Evolutionary conservation across 2,329 filamentous ascomycete genomes (phyloP), one percentile per base, ranked within the genome.

Genomic region (Colletotrichum falcatum): DNA sequence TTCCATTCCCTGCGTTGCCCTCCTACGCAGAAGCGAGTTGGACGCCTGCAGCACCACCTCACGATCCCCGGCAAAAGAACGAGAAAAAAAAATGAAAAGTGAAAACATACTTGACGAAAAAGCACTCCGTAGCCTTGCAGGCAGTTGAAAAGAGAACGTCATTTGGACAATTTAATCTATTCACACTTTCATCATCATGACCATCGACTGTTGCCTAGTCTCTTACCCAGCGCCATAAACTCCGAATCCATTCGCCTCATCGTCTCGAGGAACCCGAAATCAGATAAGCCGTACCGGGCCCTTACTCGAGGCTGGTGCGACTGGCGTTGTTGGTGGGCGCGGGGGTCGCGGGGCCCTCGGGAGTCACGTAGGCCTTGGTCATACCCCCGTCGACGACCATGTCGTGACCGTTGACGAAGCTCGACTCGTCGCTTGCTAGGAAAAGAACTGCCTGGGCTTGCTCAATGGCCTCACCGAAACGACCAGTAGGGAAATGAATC

Each of bases 301-400:
- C 33, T 54, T 65, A 71, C 33, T 71, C 44, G 39, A 71, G 65
- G 46, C 37, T 71, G 39, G 59, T 54, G 44, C 54, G 65, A 56
- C 65, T 70, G n/a, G 88, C 88, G 75, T 90, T 90, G 81, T 91
- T 92, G 72, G 81, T 78, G 4, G 90, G 90, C 6, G 86, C 85
- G 14, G 83, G 74, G 0, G 83, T 75, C 11, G 89, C 78, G 18
- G 87, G 83, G 4, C 90, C 90, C 81, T 91, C 89, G 2, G 90
- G 83, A 1, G 90, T 92, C 35, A 92, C 90, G 81, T 98, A 98
- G 54, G 94, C 93, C 87, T 93, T 97, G 77, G 91, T 95, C 93
- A 99, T 94, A 71, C 95, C 95, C 69, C 96, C 96, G 77, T 99
- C 96, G 33, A 98, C 94, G 5, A 97, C 92, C 83, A 98, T 97